Conservation (phyloP, 441 rosid species). For the Viola pubescens region DNA sequence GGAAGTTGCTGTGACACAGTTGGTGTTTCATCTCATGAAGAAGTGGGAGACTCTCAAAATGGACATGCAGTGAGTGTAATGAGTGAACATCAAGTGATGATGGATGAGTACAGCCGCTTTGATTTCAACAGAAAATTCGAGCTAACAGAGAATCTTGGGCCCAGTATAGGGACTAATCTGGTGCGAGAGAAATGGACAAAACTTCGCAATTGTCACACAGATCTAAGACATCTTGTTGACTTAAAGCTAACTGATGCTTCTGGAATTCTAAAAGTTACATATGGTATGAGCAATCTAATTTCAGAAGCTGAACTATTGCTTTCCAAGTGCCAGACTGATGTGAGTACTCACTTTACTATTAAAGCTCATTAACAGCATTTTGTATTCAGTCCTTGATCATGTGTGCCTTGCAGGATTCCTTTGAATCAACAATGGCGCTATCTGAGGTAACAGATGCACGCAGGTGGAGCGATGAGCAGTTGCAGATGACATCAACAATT, state of each 20-base stretch:
- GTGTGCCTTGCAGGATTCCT: slow-evolving; percentile 40
- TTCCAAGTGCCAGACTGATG: slow-evolving; percentile 39
- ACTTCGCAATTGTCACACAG: slow-evolving; percentile 36
- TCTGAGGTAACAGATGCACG: slow-evolving; percentile 38
- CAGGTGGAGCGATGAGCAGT: slow-evolving; percentile 42
- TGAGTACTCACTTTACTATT: slow-evolving; percentile 23
- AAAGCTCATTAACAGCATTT: slow-evolving; percentile 3
- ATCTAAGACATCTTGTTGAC: slow-evolving; percentile 41
- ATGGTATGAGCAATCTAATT: slow-evolving; percentile 52
- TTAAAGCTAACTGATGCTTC: slow-evolving; percentile 50
- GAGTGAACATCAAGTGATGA: slow-evolving; percentile 39
- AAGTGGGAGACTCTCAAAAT: slow-evolving; percentile 41
- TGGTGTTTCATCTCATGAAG: slow-evolving; percentile 38
- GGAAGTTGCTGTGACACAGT: slow-evolving; percentile 28
- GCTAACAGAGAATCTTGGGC: slow-evolving; percentile 21
- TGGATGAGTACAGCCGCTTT: slow-evolving; percentile 89
- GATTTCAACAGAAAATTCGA: slow-evolving; percentile 42
- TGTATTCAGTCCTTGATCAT: slow-evolving; percentile 9
- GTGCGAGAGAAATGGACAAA: slow-evolving; percentile 68
- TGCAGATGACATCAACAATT: slow-evolving; percentile 48
- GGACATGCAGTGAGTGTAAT: slow-evolving; percentile 27
- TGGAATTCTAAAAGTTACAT: slow-evolving; percentile 36
- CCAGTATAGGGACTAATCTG: slow-evolving; percentile 22
- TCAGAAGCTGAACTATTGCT: slow-evolving; percentile 60
- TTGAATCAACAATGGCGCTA: slow-evolving; percentile 30